A percentile compares a stretch with the other conserved stretches of the same genome.
Conservation (phyloP, 768 basidiomycete species). For the Ramaria rubella region DNA sequence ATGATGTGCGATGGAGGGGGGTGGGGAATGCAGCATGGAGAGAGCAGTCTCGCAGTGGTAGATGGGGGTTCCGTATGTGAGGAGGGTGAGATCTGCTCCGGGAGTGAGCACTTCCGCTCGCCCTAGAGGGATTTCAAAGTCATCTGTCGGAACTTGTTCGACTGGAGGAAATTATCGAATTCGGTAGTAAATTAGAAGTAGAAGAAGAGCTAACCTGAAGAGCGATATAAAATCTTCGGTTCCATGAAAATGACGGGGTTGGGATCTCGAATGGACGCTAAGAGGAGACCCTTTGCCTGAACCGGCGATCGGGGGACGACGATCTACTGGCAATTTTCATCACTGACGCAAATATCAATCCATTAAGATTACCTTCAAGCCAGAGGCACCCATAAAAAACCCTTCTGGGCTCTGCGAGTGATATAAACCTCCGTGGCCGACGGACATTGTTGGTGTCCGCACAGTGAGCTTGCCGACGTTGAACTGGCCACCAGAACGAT, state of each 20-base stretch:
- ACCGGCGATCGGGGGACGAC: slow-evolving; percentile 94
- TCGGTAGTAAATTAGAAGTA: background rate
- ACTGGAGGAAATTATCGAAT: slow-evolving; percentile 36
- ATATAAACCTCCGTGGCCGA: slow-evolving; percentile 87
- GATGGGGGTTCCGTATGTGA: slow-evolving; percentile 91
- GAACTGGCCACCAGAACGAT: slow-evolving; percentile 79
- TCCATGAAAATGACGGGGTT: slow-evolving; percentile 96
- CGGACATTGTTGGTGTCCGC: slow-evolving; percentile 84
- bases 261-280: slow-evolving; percentile 83
- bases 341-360: background rate
- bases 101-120: slow-evolving; percentile 68
- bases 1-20: slow-evolving; percentile 51
- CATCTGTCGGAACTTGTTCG: slow-evolving; percentile 88
- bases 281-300: slow-evolving; percentile 89
- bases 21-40: slow-evolving; percentile 62
- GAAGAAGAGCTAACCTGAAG: slow-evolving; percentile 48
- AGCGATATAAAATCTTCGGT: slow-evolving; percentile 88
- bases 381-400: slow-evolving; percentile 87
- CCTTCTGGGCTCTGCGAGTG: slow-evolving; percentile 95
- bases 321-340: slow-evolving; percentile 30
- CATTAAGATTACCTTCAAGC: slow-evolving; percentile 58
- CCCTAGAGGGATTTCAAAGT: slow-evolving; percentile 78
- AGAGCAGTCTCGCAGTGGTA: slow-evolving; percentile 86
- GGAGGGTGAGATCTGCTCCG: slow-evolving; percentile 80
- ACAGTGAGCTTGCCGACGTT: slow-evolving; percentile 80